phyloP scores from a whole-genome alignment of 352 stramenopile genomes.

The Peronosclerospora sorghi region DNA sequence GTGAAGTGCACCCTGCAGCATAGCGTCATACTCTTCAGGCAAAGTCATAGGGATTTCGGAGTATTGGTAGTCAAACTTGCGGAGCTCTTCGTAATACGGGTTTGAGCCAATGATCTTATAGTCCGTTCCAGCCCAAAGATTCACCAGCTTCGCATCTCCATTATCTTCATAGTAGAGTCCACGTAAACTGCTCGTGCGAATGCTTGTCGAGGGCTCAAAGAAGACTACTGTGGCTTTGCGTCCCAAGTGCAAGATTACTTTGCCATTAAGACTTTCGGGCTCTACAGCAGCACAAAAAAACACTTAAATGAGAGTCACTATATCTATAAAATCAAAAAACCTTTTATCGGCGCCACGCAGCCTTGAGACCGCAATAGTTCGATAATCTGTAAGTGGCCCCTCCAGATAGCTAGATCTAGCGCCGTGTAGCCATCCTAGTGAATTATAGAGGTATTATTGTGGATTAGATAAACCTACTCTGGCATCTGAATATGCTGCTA shows the following conservation, averaged over 20 bases:
- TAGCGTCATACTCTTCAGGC: conserved; percentile 37
- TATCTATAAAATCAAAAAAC: conserved; percentile 6
- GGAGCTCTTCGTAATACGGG: conserved; percentile 59
- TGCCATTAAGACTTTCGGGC: conserved; percentile 67
- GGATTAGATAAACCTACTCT: background rate
- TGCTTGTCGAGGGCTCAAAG: conserved; percentile 69
- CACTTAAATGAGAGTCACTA: background rate
- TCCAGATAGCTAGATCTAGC: conserved; percentile 75
- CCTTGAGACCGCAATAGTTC: conserved; percentile 70
- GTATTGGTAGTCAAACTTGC: conserved; percentile 62
- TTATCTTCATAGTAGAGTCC: conserved; percentile 75
- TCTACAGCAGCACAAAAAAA: conserved; percentile 20
- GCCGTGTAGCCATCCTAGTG: conserved; percentile 68
- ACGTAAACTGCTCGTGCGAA: conserved; percentile 58
- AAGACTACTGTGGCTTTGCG: conserved; percentile 69
- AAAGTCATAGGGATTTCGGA: conserved; percentile 42
- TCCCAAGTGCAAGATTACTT: conserved; percentile 56
- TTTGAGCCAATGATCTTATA: conserved; percentile 75
- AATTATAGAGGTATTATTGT: background rate
- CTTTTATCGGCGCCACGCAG: conserved; percentile 77
- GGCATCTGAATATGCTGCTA: background rate
- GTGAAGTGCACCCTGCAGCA: conserved; percentile 62
- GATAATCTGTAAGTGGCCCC: conserved; percentile 73
- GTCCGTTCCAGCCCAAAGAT: conserved; percentile 71
- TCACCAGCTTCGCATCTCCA: conserved; percentile 63